Evolutionary conservation across 495 filamentous ascomycete species (phyloP).

Genomic region (Trichoderma gamsii): DNA sequence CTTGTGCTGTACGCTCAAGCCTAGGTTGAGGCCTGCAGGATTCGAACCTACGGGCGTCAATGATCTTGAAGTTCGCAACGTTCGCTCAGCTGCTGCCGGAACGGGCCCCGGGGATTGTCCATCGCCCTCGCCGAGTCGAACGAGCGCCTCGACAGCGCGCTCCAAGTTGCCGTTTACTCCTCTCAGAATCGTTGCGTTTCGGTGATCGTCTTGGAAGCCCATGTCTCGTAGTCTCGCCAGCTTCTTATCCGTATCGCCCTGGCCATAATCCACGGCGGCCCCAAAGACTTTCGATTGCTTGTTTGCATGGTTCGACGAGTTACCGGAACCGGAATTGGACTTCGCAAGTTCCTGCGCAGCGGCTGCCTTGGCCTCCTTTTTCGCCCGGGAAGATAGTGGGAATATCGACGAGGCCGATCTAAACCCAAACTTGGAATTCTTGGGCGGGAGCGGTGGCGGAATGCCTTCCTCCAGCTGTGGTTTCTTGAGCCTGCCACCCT

Average conservation of each 20-base stretch:
- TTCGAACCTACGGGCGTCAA: constrained; percentile 36
- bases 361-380: constrained; percentile 33
- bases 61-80: constrained; percentile 33
- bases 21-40: constrained; percentile 25
- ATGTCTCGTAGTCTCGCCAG: constrained; percentile 75
- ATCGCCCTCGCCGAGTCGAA: constrained; percentile 64
- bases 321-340: constrained; percentile 22
- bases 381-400: constrained; percentile 39
- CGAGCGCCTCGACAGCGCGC: constrained; percentile 73
- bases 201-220: constrained; percentile 82
- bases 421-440: constrained; percentile 74
- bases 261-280: constrained; percentile 46
- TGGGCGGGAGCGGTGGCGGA: constrained; percentile 80
- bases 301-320: constrained; percentile 36
- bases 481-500: constrained; percentile 21
- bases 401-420: constrained; percentile 69
- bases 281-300: constrained; percentile 64
- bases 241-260: constrained; percentile 57
- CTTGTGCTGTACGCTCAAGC: constrained; percentile 23
- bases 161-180: constrained; percentile 78
- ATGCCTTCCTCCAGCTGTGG: constrained; percentile 44
- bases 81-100: constrained; percentile 27
- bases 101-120: constrained; percentile 40
- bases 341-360: constrained; percentile 21
- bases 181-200: constrained; percentile 72